Base-by-base conservation (phyloP, 345 rosid genomes). In the Acer negundo region DNA sequence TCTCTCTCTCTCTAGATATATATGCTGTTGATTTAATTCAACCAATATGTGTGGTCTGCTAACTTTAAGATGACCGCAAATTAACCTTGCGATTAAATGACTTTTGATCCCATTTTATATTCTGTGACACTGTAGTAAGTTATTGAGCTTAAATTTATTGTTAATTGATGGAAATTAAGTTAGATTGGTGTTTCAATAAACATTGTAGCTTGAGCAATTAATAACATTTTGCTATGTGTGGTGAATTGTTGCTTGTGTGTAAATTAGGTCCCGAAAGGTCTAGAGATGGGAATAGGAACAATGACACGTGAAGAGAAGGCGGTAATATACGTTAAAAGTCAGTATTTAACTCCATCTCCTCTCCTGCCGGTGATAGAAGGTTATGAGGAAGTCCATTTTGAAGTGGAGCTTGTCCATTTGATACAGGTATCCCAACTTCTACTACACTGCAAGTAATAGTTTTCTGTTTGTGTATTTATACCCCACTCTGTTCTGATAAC, bases 271-370 rank as follows among this genome's bases (percentile, higher is more conserved):
- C 99, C 99, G 19, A 88, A 89, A 83, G 98, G 99, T 80, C 97
- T 96, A 85, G 98, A 96, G 86, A 91, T 94, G 85, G 99, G 97
- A 81, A 87, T 96, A 64, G 99, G 99, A 83, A 85, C 97, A 47
- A 94, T 96, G 99, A 64, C 95, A 53, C 89, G 88, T 64, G 85
- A 91, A 82, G 98, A 96, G 84, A 94, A 92, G 85, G 97, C 98
- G 35, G 81, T 94, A 65, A 89, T 94, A 74, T 96, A 89, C 83
- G 97, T 94, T 51, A 88, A 90, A 61, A 84, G 77, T 80, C 88
- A 87, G 83, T 92, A 96, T 82, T 74, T 96, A 78, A 87, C 92
- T 28, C 85, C 84, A 38, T 96, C 98, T 78, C 87, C 90, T 40
- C 87, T 96, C 70, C 61, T 94, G 85, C 83, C 92, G 66, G 44